phyloP scores from a whole-genome alignment of 257 asterid genomes.

The Solanum piurae region DNA sequence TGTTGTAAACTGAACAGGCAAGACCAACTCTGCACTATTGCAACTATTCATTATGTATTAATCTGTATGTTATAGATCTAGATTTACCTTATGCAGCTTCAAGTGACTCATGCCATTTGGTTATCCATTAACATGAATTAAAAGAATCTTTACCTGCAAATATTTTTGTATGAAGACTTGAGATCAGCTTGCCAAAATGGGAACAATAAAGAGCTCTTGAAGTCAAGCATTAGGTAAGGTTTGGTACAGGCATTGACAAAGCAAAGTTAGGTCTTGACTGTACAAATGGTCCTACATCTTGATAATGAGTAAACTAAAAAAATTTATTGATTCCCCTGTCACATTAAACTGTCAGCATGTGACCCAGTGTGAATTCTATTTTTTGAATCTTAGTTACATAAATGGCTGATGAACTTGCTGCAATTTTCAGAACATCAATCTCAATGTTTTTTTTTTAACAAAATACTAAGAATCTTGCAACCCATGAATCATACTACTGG shows the following conservation, averaged over 20 bases:
- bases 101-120: neutral
- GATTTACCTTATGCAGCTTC: neutral
- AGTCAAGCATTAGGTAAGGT: neutral
- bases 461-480: slow-evolving; percentile 13
- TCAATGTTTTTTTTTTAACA: neutral
- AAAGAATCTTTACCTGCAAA: neutral
- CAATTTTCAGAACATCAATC: neutral
- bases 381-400: neutral
- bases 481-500: slow-evolving; percentile 82
- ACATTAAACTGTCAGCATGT: neutral
- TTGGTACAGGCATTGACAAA: neutral
- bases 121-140: neutral
- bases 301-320: neutral
- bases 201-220: neutral
- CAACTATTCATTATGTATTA: neutral
- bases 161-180: neutral
- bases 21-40: neutral
- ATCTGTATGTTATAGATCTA: neutral
- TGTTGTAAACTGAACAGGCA: neutral
- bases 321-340: neutral
- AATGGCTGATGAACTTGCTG: neutral
- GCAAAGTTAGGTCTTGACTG: neutral
- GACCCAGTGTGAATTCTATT: neutral
- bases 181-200: neutral
- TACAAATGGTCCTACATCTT: neutral